Conservation (phyloP, 2,329 filamentous ascomycete species). For the Trichoderma citrinoviride region DNA sequence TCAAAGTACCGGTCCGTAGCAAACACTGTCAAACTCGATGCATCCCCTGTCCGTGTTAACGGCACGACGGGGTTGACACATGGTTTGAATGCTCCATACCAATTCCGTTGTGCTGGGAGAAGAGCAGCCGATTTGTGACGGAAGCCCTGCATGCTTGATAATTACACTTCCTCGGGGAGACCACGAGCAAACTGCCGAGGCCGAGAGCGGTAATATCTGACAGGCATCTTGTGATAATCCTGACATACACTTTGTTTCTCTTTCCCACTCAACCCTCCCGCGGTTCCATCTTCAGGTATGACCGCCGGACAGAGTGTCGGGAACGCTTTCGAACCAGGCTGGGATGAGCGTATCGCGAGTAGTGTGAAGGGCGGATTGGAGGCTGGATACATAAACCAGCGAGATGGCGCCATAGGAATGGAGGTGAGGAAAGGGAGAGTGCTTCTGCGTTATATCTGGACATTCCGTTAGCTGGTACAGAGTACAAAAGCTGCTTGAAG, state of each 20-base stretch:
- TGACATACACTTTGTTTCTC: background rate
- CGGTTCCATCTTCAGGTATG: constrained; percentile 3
- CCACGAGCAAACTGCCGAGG: background rate
- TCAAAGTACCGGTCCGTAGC: background rate
- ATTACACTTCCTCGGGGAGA: background rate
- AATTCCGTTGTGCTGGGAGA: background rate
- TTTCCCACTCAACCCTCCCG: background rate
- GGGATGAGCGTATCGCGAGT: constrained; percentile 5
- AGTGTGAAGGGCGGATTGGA: background rate
- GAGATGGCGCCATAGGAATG: constrained; percentile 2
- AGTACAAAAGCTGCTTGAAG: background rate
- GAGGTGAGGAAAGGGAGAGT: background rate
- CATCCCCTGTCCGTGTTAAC: background rate
- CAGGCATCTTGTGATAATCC: background rate
- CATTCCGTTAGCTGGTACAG: background rate
- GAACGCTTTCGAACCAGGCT: background rate
- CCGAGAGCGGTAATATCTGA: background rate
- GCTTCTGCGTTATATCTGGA: background rate
- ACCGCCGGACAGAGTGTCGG: background rate
- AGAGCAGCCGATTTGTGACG: background rate
- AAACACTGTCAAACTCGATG: background rate
- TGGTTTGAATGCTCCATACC: background rate
- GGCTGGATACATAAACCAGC: constrained; percentile 8
- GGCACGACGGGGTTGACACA: background rate
- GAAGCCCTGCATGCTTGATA: background rate